These are phyloP conservation scores for Boletus reticuloceps DNA, from an alignment of 768 basidiomycete species.

Conservation along the genomic window DNA sequence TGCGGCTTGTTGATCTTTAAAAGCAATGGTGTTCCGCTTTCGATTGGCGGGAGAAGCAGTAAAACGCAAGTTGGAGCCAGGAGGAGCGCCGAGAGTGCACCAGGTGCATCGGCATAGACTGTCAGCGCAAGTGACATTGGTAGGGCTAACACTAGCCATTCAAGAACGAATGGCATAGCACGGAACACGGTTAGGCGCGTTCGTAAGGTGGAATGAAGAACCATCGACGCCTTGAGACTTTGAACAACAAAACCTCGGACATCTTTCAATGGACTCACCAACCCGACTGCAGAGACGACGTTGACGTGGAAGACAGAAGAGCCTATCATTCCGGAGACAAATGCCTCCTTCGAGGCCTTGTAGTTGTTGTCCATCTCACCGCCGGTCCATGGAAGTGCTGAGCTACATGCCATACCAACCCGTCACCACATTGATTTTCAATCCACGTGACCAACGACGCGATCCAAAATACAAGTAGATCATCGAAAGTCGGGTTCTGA, in stretches of 20 bases:
- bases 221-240: slow-evolving; percentile 59
- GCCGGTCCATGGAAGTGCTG: background rate
- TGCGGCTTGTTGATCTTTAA: slow-evolving; percentile 31
- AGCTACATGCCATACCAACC: too few species aligned
- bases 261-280: slow-evolving; percentile 45
- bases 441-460: slow-evolving; percentile 15
- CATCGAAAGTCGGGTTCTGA: too few species aligned
- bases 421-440: background rate
- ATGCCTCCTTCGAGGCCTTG: slow-evolving; percentile 78
- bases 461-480: background rate
- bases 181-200: slow-evolving; percentile 45
- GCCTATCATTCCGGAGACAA: slow-evolving; percentile 73
- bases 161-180: slow-evolving; percentile 39
- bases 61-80: slow-evolving; percentile 45
- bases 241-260: slow-evolving; percentile 16
- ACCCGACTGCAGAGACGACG: slow-evolving; percentile 56
- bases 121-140: slow-evolving; percentile 87
- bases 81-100: slow-evolving; percentile 48
- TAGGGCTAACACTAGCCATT: slow-evolving; percentile 65
- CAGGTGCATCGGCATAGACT: slow-evolving; percentile 58
- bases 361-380: slow-evolving; percentile 39
- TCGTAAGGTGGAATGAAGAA: slow-evolving; percentile 59
- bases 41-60: slow-evolving; percentile 41
- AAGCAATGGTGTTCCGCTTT: slow-evolving; percentile 50
- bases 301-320: slow-evolving; percentile 70